Evolutionary conservation across 2,329 filamentous ascomycete species (phyloP).

Genomic region (Colletotrichum musae): DNA sequence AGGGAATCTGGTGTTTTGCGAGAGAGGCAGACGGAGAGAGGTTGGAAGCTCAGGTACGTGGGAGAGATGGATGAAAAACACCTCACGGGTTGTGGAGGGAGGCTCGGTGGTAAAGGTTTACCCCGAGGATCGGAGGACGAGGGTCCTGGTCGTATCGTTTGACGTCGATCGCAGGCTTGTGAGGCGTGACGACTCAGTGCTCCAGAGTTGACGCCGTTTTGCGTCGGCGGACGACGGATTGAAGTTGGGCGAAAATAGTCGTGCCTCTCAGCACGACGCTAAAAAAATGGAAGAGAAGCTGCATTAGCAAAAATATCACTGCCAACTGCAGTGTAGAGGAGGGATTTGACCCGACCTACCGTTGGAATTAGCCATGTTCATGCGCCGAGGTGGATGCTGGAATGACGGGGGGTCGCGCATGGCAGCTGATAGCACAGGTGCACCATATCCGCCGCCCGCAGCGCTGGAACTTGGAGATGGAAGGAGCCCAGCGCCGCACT

Average conservation of each 20-base stretch:
- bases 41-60: not conserved
- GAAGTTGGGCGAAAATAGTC: not conserved
- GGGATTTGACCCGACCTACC: not conserved
- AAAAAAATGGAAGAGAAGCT: not conserved
- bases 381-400: conserved; percentile 33
- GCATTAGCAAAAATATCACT: not conserved
- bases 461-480: not conserved
- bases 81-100: conserved; percentile 11
- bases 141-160: conserved; percentile 27
- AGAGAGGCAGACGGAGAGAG: too few species aligned
- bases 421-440: not conserved
- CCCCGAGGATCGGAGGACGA: conserved; percentile 39
- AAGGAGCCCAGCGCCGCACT: not conserved
- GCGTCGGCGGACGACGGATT: not conserved
- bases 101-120: conserved; percentile 39
- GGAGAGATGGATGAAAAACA: not conserved
- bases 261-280: not conserved
- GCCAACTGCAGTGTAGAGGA: conserved; percentile 13
- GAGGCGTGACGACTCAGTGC: conserved; percentile 1
- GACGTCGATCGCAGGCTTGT: conserved; percentile 25
- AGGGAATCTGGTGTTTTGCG: too few species aligned
- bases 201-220: not conserved
- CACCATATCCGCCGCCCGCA: too few species aligned
- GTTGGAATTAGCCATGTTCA: conserved; percentile 37
- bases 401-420: not conserved